These are phyloP conservation scores for Mollisiaceae sp. DNA, from an alignment of 2,329 filamentous ascomycete genomes.

Conservation along the genomic window DNA sequence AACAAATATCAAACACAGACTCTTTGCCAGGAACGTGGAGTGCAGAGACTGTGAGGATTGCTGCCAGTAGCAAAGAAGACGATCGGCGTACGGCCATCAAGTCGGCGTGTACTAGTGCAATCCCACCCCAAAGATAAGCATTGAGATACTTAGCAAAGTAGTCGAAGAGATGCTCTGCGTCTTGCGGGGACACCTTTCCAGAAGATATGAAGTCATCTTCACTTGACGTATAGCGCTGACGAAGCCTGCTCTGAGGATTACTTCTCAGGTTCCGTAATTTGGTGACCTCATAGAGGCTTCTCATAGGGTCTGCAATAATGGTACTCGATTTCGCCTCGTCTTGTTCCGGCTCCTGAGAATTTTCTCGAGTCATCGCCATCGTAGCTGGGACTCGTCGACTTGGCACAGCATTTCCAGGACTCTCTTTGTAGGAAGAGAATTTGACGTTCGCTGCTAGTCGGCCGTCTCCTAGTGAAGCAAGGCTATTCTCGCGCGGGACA, in stretches of 20 bases:
- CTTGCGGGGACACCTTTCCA: slow-evolving; percentile 51
- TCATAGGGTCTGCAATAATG: slow-evolving; percentile 49
- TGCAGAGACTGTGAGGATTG: slow-evolving; percentile 63
- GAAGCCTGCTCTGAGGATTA: slow-evolving; percentile 45
- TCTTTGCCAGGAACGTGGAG: slow-evolving; percentile 62
- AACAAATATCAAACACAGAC: slow-evolving; percentile 59
- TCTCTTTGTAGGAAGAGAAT: slow-evolving; percentile 19
- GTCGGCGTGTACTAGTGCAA: slow-evolving; percentile 54
- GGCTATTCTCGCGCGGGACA: neutral
- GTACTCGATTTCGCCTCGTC: slow-evolving; percentile 29
- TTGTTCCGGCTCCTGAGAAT: slow-evolving; percentile 44
- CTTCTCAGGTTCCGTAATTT: slow-evolving; percentile 49
- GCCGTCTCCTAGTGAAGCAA: neutral
- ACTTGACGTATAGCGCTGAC: slow-evolving; percentile 34
- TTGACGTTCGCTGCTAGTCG: neutral
- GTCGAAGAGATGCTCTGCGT: slow-evolving; percentile 55
- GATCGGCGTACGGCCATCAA: slow-evolving; percentile 57
- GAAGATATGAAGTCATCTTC: slow-evolving; percentile 56
- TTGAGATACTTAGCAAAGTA: slow-evolving; percentile 54
- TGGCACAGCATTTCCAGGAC: neutral
- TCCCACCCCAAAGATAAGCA: slow-evolving; percentile 57
- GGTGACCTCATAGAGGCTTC: slow-evolving; percentile 59
- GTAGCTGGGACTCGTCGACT: slow-evolving; percentile 36
- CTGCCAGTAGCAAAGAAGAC: slow-evolving; percentile 60
- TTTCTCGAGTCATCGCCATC: slow-evolving; percentile 53